These are phyloP conservation scores for Jasminum sambac DNA, from an alignment of 257 asterid genomes.

Conservation along the genomic window DNA sequence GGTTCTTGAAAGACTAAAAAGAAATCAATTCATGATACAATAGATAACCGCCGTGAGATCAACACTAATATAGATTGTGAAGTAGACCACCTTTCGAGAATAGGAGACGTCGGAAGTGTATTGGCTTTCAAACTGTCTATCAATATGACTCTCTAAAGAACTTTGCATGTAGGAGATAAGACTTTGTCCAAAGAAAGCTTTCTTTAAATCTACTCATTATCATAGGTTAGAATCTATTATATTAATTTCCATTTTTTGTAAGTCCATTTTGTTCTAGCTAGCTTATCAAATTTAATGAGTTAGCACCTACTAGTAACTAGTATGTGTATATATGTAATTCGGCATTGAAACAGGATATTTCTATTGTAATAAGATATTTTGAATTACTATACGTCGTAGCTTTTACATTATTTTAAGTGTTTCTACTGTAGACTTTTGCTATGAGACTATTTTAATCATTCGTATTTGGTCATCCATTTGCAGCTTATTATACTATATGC, in stretches of 20 bases:
- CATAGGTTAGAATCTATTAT: slow-evolving; percentile 45
- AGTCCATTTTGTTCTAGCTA: too few relatives aligned
- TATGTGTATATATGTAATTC: background rate
- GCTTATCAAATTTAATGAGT: background rate
- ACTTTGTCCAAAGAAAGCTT: slow-evolving; percentile 65
- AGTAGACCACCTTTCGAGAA: slow-evolving; percentile 56
- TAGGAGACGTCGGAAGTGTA: slow-evolving; percentile 72
- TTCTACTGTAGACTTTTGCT: background rate
- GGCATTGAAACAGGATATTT: background rate
- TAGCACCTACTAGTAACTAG: background rate
- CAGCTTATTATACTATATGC: slow-evolving; percentile 6
- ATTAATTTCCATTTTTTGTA: background rate
- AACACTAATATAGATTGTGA: too few relatives aligned
- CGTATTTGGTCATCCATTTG: slow-evolving; percentile 8
- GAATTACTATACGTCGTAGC: background rate
- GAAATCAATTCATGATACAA: slow-evolving; percentile 39
- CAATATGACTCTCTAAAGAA: slow-evolving; percentile 47
- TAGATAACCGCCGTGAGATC: too few relatives aligned
- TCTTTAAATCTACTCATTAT: slow-evolving; percentile 53
- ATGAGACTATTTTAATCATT: background rate
- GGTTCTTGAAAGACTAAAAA: slow-evolving; percentile 59
- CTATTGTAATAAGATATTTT: slow-evolving; percentile 4
- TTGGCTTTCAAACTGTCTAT: slow-evolving; percentile 50
- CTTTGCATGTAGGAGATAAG: slow-evolving; percentile 68
- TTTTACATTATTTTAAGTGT: background rate